A percentile compares a stretch with the other conserved stretches of the same genome.
Conservation (phyloP, 768 basidiomycete genomes). For the Nidularia pulvinata region DNA sequence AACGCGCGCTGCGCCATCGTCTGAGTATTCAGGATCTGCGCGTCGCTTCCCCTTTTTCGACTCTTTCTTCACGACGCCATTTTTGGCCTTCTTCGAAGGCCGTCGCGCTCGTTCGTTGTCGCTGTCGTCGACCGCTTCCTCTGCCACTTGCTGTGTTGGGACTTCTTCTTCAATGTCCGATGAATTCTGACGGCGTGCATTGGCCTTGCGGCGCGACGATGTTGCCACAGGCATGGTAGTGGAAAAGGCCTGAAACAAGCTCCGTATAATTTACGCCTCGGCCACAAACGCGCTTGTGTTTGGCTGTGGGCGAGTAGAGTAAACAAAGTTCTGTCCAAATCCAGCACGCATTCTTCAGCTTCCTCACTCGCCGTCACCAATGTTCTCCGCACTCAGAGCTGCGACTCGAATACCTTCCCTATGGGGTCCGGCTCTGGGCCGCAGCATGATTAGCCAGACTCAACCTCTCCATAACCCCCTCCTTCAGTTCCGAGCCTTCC, state of each 20-base stretch:
- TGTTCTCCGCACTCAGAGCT: conserved; percentile 37
- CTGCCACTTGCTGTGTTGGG: conserved; percentile 26
- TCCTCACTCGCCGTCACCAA: conserved; percentile 10
- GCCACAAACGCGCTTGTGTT: conserved; percentile 32
- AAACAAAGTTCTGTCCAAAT: background rate
- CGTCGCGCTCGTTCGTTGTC: conserved; percentile 36
- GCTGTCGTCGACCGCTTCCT: conserved; percentile 48
- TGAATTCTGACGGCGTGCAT: conserved; percentile 43
- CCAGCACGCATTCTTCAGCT: conserved; percentile 1
- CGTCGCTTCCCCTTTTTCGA: conserved; percentile 15
- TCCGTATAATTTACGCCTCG: conserved; percentile 6
- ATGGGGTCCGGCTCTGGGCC: conserved; percentile 22
- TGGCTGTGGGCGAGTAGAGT: conserved; percentile 23
- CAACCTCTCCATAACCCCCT: conserved; percentile 6
- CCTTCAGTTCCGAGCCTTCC: conserved; percentile 52
- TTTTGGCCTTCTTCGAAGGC: conserved; percentile 19
- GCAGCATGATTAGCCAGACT: conserved; percentile 8
- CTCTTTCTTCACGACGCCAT: conserved; percentile 26
- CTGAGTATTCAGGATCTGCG: too few relatives aligned
- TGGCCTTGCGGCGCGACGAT: conserved; percentile 34
- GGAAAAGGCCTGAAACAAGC: conserved; percentile 11
- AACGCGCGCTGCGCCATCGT: conserved; percentile 11
- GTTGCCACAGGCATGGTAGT: conserved; percentile 33
- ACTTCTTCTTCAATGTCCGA: conserved; percentile 63
- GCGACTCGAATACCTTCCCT: conserved; percentile 22